Conservation (phyloP, 495 filamentous ascomycete species). For the Stereocaulon alpinum region DNA sequence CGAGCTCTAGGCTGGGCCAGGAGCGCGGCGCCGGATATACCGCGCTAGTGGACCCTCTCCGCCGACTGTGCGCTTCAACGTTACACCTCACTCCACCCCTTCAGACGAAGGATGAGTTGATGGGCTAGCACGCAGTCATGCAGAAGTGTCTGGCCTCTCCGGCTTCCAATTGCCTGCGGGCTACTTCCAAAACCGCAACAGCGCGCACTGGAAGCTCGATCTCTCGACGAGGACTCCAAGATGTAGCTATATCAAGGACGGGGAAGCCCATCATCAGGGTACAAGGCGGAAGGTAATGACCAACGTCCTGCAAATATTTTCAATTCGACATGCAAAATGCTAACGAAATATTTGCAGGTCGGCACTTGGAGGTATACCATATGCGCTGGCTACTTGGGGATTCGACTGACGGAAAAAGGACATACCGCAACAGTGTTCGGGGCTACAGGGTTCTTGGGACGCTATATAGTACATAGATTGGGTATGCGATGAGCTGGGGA, state of each 20-base stretch:
- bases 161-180: conserved; percentile 26
- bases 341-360: conserved; percentile 43
- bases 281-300: conserved; percentile 68
- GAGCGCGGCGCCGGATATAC: conserved; percentile 5
- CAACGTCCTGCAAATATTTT: conserved; percentile 19
- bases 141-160: conserved; percentile 38
- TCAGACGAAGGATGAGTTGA: background rate
- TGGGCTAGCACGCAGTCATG: conserved; percentile 26
- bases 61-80: background rate
- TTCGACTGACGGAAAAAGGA: conserved; percentile 38
- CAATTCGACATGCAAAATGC: background rate
- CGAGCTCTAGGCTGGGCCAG: background rate
- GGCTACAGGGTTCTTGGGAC: conserved; percentile 88
- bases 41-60: conserved; percentile 3
- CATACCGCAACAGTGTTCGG: conserved; percentile 97
- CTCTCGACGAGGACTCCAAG: conserved; percentile 44
- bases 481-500: conserved; percentile 44
- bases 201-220: background rate
- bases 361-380: conserved; percentile 63
- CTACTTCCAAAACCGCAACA: background rate
- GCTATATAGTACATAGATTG: conserved; percentile 94
- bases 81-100: background rate
- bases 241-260: conserved; percentile 75
- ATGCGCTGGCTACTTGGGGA: conserved; percentile 17
- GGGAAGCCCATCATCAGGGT: conserved; percentile 76